A percentile compares a stretch with the other conserved stretches of the same genome.
These are phyloP conservation scores for Asterochloris sp. DNA, from an alignment of 139 green algal genomes.

Conservation along the genomic window DNA sequence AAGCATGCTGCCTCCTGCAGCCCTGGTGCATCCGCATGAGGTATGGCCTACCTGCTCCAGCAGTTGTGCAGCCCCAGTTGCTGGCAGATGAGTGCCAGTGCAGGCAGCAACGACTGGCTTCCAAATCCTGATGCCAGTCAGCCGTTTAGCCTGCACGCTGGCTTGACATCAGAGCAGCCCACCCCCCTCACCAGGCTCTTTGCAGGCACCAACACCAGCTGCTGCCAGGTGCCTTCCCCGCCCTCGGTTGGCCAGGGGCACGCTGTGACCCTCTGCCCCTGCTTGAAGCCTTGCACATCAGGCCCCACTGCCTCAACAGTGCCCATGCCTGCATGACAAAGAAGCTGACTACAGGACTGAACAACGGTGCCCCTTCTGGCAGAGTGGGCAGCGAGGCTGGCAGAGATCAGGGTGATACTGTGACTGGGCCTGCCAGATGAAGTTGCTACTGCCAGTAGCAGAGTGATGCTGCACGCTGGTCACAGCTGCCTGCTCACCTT, in stretches of 20 bases:
- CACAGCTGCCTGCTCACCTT: conserved; percentile 1
- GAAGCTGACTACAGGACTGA: no score
- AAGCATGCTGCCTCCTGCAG: no score
- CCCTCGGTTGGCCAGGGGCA: conserved; percentile 12
- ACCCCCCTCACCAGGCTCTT: neutral
- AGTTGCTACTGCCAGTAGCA: no score
- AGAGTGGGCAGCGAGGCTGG: no score
- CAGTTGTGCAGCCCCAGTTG: neutral
- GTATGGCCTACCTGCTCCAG: neutral
- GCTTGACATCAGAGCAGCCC: no score
- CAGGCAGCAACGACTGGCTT: neutral
- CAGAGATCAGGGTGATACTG: no score
- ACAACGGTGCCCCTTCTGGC: no score
- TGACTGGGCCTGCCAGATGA: no score
- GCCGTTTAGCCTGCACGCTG: no score
- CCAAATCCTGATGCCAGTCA: neutral
- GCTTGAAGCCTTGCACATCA: neutral
- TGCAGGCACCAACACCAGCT: conserved; percentile 7
- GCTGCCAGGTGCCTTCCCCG: conserved; percentile 11
- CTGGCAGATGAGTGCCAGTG: neutral
- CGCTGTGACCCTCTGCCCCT: conserved; percentile 15
- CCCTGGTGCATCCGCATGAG: neutral
- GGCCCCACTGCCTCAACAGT: no score
- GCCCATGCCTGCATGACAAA: no score
- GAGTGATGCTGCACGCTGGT: neutral